A percentile compares a stretch with the other conserved stretches of the same genome.
phyloP scores from a whole-genome alignment of 139 green algal species.

The Chlorella sp. region DNA sequence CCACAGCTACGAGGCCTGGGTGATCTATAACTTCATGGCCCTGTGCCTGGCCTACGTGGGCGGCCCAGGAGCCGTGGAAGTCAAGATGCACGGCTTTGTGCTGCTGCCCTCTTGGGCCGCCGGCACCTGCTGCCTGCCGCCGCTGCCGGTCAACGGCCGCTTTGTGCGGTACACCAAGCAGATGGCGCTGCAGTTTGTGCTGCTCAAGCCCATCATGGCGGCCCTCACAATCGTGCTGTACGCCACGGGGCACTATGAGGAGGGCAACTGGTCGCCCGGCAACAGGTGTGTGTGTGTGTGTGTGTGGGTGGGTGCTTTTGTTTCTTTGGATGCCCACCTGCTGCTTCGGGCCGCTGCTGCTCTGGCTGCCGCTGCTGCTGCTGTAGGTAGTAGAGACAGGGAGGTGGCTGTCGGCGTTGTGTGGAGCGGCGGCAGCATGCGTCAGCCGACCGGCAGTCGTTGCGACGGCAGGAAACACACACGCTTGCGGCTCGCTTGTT shows the following conservation, averaged over 20 bases:
- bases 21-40: constrained; percentile 98
- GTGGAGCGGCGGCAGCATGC: too few relatives aligned
- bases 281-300: constrained; percentile 51
- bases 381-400: too few relatives aligned
- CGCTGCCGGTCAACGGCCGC: constrained; percentile 83
- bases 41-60: constrained; percentile 97
- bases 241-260: constrained; percentile 74
- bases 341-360: neutral
- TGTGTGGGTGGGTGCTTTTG: neutral
- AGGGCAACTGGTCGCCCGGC: constrained; percentile 79
- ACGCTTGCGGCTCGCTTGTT: too few relatives aligned
- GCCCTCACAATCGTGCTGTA: constrained; percentile 84
- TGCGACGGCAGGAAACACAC: too few relatives aligned
- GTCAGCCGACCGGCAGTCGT: too few relatives aligned
- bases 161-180: constrained; percentile 90
- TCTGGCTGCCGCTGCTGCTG: neutral
- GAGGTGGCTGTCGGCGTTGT: too few relatives aligned
- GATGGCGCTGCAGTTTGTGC: constrained; percentile 94
- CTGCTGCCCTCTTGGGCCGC: constrained; percentile 81
- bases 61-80: constrained; percentile 90
- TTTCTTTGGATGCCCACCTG: neutral
- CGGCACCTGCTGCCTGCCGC: constrained; percentile 91
- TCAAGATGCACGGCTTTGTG: constrained; percentile 83
- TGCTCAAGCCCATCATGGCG: constrained; percentile 93
- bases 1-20: constrained; percentile 93